Conservation (phyloP, 2,329 filamentous ascomycete genomes). For the Scedosporium boydii region DNA sequence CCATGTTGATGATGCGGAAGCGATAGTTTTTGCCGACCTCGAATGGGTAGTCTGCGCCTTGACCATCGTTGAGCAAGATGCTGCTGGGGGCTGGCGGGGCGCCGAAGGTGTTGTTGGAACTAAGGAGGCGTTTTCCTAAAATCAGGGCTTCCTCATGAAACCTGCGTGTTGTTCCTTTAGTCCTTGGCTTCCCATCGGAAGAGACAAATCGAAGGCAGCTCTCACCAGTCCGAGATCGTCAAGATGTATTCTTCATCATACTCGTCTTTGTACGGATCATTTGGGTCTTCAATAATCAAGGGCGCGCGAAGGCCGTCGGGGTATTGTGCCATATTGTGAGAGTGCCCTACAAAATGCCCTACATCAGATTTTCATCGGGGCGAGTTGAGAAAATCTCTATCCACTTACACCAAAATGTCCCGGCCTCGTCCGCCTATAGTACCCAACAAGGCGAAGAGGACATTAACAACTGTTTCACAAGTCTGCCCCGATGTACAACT, state of each 20-base stretch:
- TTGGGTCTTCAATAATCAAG: constrained; percentile 49
- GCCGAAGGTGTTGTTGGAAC: constrained; percentile 27
- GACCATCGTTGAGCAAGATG: constrained; percentile 34
- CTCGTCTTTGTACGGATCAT: constrained; percentile 38
- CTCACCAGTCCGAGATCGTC: constrained; percentile 25
- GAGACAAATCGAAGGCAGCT: background rate
- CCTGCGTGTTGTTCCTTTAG: constrained; percentile 40
- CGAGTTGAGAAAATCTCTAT: background rate
- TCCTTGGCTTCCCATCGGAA: background rate
- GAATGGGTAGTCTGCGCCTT: constrained; percentile 22
- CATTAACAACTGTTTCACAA: background rate
- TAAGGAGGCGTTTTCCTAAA: constrained; percentile 29
- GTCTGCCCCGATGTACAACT: constrained; percentile 9
- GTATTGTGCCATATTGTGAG: constrained; percentile 55
- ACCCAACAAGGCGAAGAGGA: background rate
- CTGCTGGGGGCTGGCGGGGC: constrained; percentile 30
- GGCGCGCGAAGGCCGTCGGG: constrained; percentile 57
- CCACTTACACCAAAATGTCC: constrained; percentile 34
- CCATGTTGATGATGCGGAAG: constrained; percentile 35
- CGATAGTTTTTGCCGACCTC: constrained; percentile 34
- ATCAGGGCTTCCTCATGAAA: constrained; percentile 30
- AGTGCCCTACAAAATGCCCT: constrained; percentile 37
- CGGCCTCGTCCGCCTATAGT: constrained; percentile 27
- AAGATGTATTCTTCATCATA: constrained; percentile 51
- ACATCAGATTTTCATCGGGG: background rate